Conservation (phyloP, 331 rosid species). For the Quercus lobata region DNA sequence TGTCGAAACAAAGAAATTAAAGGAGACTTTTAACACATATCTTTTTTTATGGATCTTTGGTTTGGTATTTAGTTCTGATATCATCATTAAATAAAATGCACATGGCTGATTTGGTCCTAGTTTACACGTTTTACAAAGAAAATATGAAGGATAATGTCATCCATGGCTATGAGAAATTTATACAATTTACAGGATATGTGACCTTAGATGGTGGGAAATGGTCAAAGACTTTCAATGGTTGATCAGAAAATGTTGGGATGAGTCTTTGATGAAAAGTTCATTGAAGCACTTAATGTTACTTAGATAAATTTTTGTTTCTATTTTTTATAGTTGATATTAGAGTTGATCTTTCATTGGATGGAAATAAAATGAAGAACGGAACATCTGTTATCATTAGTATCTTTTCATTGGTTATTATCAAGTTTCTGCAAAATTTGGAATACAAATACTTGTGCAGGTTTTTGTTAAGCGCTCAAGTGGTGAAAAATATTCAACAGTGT, state of each 20-base stretch:
- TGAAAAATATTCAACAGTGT: conserved; percentile 68
- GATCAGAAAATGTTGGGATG: neutral
- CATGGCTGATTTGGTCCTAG: neutral
- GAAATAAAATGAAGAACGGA: neutral
- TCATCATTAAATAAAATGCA: neutral
- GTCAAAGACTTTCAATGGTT: neutral
- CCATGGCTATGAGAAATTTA: neutral
- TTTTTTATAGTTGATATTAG: neutral
- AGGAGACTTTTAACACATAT: neutral
- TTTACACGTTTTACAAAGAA: neutral
- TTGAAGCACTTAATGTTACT: neutral
- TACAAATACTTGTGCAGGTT: conserved; percentile 40
- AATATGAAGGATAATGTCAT: neutral
- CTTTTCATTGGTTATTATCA: neutral
- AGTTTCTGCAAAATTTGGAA: neutral
- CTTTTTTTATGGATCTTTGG: neutral
- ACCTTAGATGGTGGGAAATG: neutral
- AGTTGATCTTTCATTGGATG: neutral
- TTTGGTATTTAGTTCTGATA: neutral
- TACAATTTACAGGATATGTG: neutral
- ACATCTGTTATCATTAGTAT: neutral
- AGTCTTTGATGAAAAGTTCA: neutral
- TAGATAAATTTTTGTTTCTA: neutral
- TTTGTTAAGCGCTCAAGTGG: conserved; percentile 78
- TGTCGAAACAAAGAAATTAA: neutral